Conservation (phyloP, 768 basidiomycete genomes). For the Hemileccinum impolitum region DNA sequence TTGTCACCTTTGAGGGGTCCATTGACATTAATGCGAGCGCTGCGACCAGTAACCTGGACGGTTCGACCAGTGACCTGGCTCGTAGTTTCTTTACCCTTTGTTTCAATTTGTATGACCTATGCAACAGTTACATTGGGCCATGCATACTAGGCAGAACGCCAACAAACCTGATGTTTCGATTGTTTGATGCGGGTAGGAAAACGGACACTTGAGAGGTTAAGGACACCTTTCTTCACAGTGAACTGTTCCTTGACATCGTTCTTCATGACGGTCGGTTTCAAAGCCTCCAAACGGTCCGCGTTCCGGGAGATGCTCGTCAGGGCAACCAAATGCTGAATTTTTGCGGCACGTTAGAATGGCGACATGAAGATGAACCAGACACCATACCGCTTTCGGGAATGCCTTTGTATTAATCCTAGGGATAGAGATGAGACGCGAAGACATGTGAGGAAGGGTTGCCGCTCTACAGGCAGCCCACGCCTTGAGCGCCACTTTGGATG, state of each 20-base stretch:
- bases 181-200: conserved; percentile 43
- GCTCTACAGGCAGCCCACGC: conserved; percentile 46
- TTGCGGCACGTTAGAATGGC: not conserved
- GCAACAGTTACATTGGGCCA: not conserved
- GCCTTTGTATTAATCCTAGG: conserved; percentile 24
- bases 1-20: conserved; percentile 14
- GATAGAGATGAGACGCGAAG: conserved; percentile 10
- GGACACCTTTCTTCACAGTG: conserved; percentile 22
- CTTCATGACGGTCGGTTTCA: conserved; percentile 42
- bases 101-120: conserved; percentile 21
- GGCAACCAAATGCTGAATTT: conserved; percentile 38
- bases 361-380: not conserved
- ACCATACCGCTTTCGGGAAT: conserved; percentile 30
- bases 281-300: conserved; percentile 42
- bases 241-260: conserved; percentile 40
- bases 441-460: conserved; percentile 24
- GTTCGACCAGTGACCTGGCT: conserved; percentile 19
- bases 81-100: conserved; percentile 1
- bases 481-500: conserved; percentile 32
- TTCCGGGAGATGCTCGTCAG: conserved; percentile 47
- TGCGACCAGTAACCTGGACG: conserved; percentile 35
- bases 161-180: conserved; percentile 38
- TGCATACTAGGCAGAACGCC: not conserved
- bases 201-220: conserved; percentile 38
- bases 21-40: conserved; percentile 29